These are phyloP conservation scores for Aspergillus phoenicis DNA, from an alignment of 2,329 filamentous ascomycete species.

Conservation along the genomic window DNA sequence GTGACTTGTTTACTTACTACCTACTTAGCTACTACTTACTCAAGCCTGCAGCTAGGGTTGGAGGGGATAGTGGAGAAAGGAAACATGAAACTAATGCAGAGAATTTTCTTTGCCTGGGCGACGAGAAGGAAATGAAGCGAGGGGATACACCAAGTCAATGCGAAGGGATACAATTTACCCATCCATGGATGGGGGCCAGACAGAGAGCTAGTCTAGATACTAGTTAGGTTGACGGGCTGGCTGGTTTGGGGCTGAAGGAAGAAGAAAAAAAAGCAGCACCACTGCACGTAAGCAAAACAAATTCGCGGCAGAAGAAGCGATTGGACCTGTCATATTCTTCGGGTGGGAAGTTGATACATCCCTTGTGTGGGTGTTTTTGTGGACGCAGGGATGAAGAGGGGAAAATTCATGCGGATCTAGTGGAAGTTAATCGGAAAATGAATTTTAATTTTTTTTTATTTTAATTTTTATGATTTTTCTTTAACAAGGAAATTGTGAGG, in stretches of 20 bases:
- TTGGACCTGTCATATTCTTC: constrained; percentile 16
- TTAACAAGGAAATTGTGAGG: too few relatives aligned
- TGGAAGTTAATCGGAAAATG: neutral
- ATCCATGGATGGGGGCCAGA: neutral
- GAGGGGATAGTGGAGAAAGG: neutral
- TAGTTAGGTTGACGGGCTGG: too few relatives aligned
- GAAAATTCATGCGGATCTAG: constrained; percentile 1
- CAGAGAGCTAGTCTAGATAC: neutral
- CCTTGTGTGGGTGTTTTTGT: neutral
- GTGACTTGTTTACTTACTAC: too few relatives aligned
- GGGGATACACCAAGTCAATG: neutral
- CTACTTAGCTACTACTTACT: neutral
- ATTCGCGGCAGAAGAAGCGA: neutral
- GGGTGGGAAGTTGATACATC: constrained; percentile 15
- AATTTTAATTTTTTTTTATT: neutral
- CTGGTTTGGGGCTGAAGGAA: constrained; percentile 1
- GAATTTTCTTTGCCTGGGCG: neutral
- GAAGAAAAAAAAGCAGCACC: neutral
- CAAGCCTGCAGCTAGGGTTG: neutral
- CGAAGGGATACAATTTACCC: neutral
- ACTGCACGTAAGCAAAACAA: too few relatives aligned
- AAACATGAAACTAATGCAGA: neutral
- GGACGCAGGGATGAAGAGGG: neutral
- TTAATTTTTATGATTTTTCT: neutral
- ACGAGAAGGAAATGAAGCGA: neutral